Percentiles rank a stretch among this genome's conserved stretches.
These are phyloP conservation scores for Ilex paraguariensis DNA, from an alignment of 305 asterid species.

Conservation along the genomic window DNA sequence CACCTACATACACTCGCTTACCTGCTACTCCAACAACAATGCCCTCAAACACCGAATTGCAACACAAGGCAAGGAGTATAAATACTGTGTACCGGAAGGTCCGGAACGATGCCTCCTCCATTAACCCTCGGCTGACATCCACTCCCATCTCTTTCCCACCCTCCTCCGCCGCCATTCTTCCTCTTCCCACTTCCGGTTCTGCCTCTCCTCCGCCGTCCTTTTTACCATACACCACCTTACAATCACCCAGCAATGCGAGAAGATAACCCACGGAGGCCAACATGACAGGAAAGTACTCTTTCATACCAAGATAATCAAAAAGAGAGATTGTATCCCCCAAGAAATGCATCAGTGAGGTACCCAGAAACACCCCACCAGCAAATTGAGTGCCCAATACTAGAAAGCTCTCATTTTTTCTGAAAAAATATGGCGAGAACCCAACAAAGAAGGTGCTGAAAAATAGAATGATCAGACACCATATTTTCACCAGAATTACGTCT, in stretches of 20 bases:
- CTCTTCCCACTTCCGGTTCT: not conserved
- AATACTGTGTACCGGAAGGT: not conserved
- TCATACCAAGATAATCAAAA: slow-evolving; percentile 39
- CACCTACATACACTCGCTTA: slow-evolving; percentile 6
- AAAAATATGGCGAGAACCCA: slow-evolving; percentile 79
- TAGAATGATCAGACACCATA: slow-evolving; percentile 67
- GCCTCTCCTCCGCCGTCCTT: not conserved
- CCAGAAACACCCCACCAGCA: slow-evolving; percentile 86
- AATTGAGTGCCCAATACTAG: slow-evolving; percentile 82
- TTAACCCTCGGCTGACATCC: slow-evolving; percentile 34
- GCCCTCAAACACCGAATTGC: slow-evolving; percentile 92
- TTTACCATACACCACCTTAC: slow-evolving; percentile 34
- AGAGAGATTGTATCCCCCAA: slow-evolving; percentile 55
- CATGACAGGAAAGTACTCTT: slow-evolving; percentile 68
- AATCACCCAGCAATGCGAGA: slow-evolving; percentile 72
- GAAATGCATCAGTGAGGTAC: slow-evolving; percentile 85
- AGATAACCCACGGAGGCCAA: slow-evolving; percentile 69
- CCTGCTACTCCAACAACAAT: slow-evolving; percentile 92
- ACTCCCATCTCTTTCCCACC: slow-evolving; percentile 8
- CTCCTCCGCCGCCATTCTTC: slow-evolving; percentile 14
- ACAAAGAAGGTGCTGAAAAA: slow-evolving; percentile 67
- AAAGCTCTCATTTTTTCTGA: slow-evolving; percentile 73
- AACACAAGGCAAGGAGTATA: slow-evolving; percentile 77
- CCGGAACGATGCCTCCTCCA: slow-evolving; percentile 48
- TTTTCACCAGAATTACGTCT: slow-evolving; percentile 62